Base-by-base conservation (phyloP, 495 filamentous ascomycete species). In the Hypoxylon cercidicola region DNA sequence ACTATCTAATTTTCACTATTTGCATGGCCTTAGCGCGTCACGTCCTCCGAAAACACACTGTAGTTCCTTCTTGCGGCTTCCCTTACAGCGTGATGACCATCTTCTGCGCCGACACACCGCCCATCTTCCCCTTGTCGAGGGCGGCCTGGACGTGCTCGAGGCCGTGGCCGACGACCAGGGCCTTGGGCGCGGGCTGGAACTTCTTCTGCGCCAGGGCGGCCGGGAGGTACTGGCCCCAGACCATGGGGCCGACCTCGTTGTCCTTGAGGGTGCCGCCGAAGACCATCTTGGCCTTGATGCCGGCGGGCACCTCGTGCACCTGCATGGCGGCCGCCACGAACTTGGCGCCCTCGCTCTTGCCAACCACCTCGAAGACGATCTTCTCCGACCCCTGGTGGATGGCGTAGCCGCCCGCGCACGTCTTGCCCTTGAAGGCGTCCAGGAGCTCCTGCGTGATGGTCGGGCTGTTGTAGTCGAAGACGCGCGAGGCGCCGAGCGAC, bases 401-500 rank as follows among this genome's bases (percentile, higher is more conserved):
- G 30, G 47, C 57, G 41, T 49, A 64, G n/a, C 25, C 68, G 32
- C 70, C 68, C 0, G 49, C 68, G 18, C 64, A 55, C 7, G 13
- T 25, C 54, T 61, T 66, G 4, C 58, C 68, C 46, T 69, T 56
- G 25, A 76, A 60, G 2, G 75, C 77, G 9, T 63, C 50, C 0
- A 76, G 53, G 12, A 83, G 55, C 3, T 78, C 66, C 44, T 71
- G 50, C 19, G 73, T 66, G 3, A 81, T 58, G 53, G 68, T 66
- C 15, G 53, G 20, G 44, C 71, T 61, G 8, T 78, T 79, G 72
- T 91, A 89, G 70, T 91, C 87, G 60, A 89, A 85, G 0, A 81
- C 83, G 13, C 73, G 53, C 4, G 59, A 72, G 1, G 88, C 89
- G 9, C 89, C 87, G 0, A 88, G 78, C 0, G 46, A 60, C 58